Conservation (phyloP, 139 green algal genomes). For the Trebouxia sp. region DNA sequence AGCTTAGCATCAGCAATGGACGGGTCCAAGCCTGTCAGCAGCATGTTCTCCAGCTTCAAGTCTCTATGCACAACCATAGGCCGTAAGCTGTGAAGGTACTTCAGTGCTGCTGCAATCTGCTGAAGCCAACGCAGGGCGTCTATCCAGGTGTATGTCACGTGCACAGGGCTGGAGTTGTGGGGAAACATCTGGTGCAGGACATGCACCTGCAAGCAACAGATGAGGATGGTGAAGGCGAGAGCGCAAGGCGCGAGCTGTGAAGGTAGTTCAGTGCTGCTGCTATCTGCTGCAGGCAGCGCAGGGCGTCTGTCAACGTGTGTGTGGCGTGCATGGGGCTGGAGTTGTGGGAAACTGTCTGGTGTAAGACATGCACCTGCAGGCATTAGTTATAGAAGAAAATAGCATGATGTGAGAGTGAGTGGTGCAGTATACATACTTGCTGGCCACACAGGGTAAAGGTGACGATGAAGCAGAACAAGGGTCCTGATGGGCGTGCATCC, state of each 20-base stretch:
- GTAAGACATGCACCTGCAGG: constrained; percentile 19
- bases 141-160: constrained; percentile 41
- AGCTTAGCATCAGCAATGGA: constrained; percentile 44
- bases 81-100: constrained; percentile 72
- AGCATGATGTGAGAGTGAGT: neutral
- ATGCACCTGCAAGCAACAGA: constrained; percentile 9
- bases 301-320: constrained; percentile 58
- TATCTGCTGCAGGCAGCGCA: constrained; percentile 56
- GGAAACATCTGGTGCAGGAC: constrained; percentile 1
- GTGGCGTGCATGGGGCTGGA: neutral
- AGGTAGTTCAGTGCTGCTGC: neutral
- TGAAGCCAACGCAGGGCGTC: constrained; percentile 71
- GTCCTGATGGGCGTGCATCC: no score
- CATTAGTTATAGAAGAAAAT: no score
- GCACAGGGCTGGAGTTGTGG: neutral
- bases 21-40: constrained; percentile 39
- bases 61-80: constrained; percentile 85
- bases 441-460: no score
- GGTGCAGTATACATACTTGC: no score
- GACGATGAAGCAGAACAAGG: no score
- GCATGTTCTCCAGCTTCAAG: constrained; percentile 71
- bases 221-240: neutral
- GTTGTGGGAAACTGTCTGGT: neutral
- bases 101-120: constrained; percentile 59
- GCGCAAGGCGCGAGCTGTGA: neutral